phyloP scores from a whole-genome alignment of 1,139 yeast genomes.

The Pichia sp. region DNA sequence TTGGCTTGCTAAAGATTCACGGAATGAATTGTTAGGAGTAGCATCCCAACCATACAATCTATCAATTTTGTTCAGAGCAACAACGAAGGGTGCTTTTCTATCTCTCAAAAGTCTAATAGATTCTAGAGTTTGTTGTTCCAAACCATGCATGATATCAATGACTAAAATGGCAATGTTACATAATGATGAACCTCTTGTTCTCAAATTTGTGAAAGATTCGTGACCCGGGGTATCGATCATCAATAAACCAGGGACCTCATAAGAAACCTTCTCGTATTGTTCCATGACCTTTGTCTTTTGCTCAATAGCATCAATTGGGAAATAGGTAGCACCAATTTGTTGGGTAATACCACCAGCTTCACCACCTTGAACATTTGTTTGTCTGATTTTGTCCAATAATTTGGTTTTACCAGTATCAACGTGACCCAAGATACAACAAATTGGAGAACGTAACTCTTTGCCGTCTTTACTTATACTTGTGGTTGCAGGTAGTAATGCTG shows the following conservation, averaged over 20 bases:
- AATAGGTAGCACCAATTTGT: slow-evolving; percentile 99
- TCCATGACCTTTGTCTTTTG: slow-evolving; percentile 91
- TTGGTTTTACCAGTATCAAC: slow-evolving; percentile 99
- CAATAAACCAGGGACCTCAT: slow-evolving; percentile 94
- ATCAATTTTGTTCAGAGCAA: slow-evolving; percentile 95
- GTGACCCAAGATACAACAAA: slow-evolving; percentile 98
- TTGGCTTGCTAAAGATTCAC: slow-evolving; percentile 87
- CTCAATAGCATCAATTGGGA: slow-evolving; percentile 92
- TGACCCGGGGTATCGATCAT: slow-evolving; percentile 99
- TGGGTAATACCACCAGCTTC: slow-evolving; percentile 99
- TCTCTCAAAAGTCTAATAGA: slow-evolving; percentile 88
- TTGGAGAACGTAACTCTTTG: slow-evolving; percentile 84
- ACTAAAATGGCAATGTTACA: slow-evolving; percentile 99
- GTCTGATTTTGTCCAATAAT: slow-evolving; percentile 92
- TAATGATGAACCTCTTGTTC: slow-evolving; percentile 97
- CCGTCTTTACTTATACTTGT: slow-evolving; percentile 22
- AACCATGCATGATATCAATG: slow-evolving; percentile 98
- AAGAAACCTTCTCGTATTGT: slow-evolving; percentile 74
- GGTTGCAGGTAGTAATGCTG: slow-evolving; percentile 24
- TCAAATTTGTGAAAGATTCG: slow-evolving; percentile 95
- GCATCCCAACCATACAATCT: slow-evolving; percentile 93
- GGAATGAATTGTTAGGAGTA: slow-evolving; percentile 87
- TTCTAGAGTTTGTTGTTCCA: slow-evolving; percentile 95
- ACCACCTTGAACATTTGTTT: slow-evolving; percentile 98
- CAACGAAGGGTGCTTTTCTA: slow-evolving; percentile 96